Conservation (phyloP, 176 grass and related monocot genomes). For the Eremochloa ophiuroides region DNA sequence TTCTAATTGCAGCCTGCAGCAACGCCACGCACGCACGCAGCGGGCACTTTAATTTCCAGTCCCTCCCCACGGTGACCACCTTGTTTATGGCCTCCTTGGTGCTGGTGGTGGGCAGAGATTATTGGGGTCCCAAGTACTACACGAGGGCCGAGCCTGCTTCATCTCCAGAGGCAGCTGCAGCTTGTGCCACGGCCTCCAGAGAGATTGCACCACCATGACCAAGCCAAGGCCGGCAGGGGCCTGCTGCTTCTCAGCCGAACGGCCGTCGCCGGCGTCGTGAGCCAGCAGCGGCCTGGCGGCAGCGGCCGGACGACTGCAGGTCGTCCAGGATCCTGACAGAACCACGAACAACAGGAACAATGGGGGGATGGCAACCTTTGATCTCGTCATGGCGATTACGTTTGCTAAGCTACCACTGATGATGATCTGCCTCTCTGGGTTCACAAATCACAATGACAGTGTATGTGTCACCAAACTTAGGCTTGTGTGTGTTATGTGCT, state of each 20-base stretch:
- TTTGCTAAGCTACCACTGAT: too few species aligned
- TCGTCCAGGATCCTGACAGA: background rate
- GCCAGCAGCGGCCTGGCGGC: background rate
- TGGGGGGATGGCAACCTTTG: background rate
- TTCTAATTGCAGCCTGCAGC: too few species aligned
- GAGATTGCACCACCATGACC: background rate
- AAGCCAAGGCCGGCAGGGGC: background rate
- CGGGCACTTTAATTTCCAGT: background rate
- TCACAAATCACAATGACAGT: too few species aligned
- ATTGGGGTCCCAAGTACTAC: constrained; percentile 9
- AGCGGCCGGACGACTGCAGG: background rate
- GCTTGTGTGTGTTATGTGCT: too few species aligned
- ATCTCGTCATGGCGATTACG: constrained; percentile 2
- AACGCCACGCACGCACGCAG: background rate
- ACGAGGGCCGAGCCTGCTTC: constrained; percentile 14
- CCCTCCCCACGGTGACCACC: background rate
- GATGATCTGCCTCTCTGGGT: too few species aligned
- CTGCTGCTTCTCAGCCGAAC: background rate
- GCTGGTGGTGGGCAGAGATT: background rate
- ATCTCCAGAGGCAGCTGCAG: constrained; percentile 21
- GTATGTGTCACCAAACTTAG: too few species aligned
- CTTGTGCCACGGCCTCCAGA: background rate
- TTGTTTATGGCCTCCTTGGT: background rate
- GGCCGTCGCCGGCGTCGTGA: background rate
- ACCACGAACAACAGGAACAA: background rate